Percentiles rank a stretch among this genome's conserved stretches.
These are phyloP conservation scores for Pseudognaphalium luteoalbum DNA, from an alignment of 129 eudicot species.

Conservation along the genomic window DNA sequence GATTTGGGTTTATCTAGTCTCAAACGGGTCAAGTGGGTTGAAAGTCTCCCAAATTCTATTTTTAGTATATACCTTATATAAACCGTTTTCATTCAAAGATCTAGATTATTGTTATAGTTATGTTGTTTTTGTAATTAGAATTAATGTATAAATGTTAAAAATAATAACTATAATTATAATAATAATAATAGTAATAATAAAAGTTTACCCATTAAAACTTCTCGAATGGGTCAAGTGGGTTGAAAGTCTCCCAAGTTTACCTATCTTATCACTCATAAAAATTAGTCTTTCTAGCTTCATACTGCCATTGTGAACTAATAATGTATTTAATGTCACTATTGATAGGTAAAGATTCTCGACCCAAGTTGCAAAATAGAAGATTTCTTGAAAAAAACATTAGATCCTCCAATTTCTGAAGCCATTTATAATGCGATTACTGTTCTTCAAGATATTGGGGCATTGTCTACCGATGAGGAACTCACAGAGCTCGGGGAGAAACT, in stretches of 20 bases:
- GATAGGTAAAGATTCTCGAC: conserved; percentile 84
- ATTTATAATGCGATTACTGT: conserved; percentile 71
- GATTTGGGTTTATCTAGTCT: neutral
- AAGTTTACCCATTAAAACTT: too few relatives aligned
- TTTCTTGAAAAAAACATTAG: conserved; percentile 72
- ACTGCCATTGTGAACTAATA: conserved; percentile 11
- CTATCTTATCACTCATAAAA: too few relatives aligned
- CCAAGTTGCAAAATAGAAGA: conserved; percentile 72
- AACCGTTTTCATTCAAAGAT: neutral
- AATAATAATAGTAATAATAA: too few relatives aligned
- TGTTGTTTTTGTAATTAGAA: neutral
- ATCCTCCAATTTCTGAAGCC: conserved; percentile 86
- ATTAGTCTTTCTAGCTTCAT: neutral
- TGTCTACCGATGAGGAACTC: conserved; percentile 68
- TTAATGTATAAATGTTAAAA: neutral
- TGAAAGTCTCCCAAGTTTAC: too few relatives aligned
- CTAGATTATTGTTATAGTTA: neutral
- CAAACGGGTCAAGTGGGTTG: neutral
- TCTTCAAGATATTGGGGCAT: conserved; percentile 93
- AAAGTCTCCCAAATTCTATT: neutral
- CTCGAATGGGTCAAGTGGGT: too few relatives aligned
- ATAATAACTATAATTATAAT: too few relatives aligned
- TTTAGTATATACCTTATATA: neutral
- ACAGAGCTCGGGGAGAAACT: conserved; percentile 85
- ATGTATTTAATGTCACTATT: neutral